Conservation (phyloP, 208 protist genomes). For the Trichomonas vaginalis region DNA sequence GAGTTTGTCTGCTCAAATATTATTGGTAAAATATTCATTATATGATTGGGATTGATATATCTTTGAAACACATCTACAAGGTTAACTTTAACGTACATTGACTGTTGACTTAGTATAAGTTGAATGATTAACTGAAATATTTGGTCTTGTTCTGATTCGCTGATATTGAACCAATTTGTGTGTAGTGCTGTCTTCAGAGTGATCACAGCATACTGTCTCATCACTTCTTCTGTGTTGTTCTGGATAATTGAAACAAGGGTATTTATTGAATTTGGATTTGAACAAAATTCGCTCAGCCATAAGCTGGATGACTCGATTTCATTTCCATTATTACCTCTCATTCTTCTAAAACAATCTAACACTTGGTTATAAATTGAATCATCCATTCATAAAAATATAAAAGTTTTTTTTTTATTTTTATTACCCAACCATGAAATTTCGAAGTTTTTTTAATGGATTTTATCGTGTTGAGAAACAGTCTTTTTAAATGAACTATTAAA, state of each 20-base stretch:
- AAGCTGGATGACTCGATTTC: background rate
- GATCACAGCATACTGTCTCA: background rate
- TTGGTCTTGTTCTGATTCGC: background rate
- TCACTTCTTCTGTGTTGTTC: background rate
- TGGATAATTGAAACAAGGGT: background rate
- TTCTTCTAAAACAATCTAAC: background rate
- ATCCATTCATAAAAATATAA: background rate
- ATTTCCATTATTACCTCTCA: background rate
- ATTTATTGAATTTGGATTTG: background rate
- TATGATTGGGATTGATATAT: background rate
- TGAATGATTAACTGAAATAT: background rate
- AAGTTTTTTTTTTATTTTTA: too few species aligned
- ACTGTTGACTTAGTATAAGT: background rate
- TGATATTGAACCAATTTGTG: background rate
- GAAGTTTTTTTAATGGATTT: too few species aligned
- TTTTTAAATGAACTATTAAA: too few species aligned
- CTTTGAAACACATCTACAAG: background rate
- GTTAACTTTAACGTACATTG: background rate
- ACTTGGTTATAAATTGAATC: background rate
- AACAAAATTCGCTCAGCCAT: background rate
- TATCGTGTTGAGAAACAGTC: too few species aligned
- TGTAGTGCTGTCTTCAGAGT: background rate
- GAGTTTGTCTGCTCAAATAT: background rate
- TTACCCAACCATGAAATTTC: too few species aligned
- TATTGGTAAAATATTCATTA: background rate